Evolutionary conservation across 2,329 filamentous ascomycete species (phyloP).

Genomic region (Celoporthe dispersa): DNA sequence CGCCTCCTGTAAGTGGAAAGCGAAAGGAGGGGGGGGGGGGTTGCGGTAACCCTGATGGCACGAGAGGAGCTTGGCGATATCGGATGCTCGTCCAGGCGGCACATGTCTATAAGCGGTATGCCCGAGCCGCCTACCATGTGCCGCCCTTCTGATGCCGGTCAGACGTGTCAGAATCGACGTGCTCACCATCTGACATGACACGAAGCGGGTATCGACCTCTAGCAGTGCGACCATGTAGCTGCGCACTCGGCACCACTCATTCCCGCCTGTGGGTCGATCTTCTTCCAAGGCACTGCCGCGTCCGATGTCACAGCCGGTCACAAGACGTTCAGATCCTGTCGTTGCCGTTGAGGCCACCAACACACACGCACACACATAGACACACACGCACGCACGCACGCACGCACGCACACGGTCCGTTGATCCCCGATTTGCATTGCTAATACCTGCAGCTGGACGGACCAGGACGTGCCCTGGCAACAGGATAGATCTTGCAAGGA

Average conservation of each 20-base stretch:
- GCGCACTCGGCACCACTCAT: background rate
- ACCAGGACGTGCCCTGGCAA: background rate
- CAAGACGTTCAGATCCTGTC: background rate
- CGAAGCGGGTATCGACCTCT: constrained; percentile 15
- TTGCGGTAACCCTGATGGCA: background rate
- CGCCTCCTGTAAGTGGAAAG: background rate
- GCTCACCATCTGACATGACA: constrained; percentile 5
- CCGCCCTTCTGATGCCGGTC: constrained; percentile 4
- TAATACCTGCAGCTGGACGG: background rate
- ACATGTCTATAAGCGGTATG: background rate
- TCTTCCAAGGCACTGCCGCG: background rate
- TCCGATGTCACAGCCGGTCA: background rate
- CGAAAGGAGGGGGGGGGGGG: background rate
- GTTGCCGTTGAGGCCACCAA: background rate
- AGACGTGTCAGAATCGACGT: constrained; percentile 17
- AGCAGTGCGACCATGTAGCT: constrained; percentile 14
- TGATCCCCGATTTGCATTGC: background rate
- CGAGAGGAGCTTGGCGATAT: constrained; percentile 6
- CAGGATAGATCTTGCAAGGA: background rate
- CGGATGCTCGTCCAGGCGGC: background rate
- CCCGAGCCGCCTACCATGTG: background rate
- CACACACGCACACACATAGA: no score
- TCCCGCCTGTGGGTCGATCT: background rate
- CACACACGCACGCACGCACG: no score
- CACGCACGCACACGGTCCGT: background rate